Conservation (phyloP, 768 basidiomycete genomes). For the Naganishia antarctica region DNA sequence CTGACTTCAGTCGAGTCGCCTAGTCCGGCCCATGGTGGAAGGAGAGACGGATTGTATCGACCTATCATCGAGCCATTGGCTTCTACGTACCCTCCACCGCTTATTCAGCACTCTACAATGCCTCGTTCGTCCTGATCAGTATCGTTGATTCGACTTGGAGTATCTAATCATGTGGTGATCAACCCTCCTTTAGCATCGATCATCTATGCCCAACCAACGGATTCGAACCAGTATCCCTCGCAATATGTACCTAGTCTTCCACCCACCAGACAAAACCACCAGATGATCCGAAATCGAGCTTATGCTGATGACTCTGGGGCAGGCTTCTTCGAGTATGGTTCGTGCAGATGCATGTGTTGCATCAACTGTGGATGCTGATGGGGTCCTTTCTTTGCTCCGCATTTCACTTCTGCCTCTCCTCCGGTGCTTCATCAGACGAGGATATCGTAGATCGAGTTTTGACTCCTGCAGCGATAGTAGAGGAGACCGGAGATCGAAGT, state of each 20-base stretch:
- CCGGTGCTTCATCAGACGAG: not conserved
- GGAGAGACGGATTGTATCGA: not conserved
- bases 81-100: not conserved
- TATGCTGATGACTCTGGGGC: not conserved
- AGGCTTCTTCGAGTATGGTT: not conserved
- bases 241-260: not conserved
- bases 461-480: not conserved
- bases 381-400: too few species aligned
- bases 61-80: not conserved
- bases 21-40: not conserved
- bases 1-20: constrained; percentile 4
- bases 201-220: not conserved
- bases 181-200: too few species aligned
- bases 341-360: not conserved
- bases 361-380: not conserved
- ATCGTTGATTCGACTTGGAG: too few species aligned
- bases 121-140: too few species aligned
- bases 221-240: not conserved
- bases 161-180: too few species aligned
- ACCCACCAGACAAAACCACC: not conserved
- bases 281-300: not conserved
- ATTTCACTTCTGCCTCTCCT: too few species aligned
- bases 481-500: constrained; percentile 12
- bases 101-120: not conserved
- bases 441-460: not conserved